Conservation (phyloP, 2,329 filamentous ascomycete genomes). For the Lasiodiplodia citricola region DNA sequence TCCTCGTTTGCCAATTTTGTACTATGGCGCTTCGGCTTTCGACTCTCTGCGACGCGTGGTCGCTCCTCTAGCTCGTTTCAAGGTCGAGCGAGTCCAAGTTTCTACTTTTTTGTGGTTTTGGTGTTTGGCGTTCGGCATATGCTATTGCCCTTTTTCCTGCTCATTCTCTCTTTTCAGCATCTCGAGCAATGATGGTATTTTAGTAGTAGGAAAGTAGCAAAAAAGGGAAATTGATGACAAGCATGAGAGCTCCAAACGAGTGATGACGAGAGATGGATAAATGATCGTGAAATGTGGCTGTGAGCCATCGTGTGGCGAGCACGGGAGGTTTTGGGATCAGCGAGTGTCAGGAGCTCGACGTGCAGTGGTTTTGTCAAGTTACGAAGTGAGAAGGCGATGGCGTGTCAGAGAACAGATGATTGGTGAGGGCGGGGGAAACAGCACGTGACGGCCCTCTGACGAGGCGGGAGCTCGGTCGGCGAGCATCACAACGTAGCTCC, state of each 20-base stretch:
- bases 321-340: background rate
- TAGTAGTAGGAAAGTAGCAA: background rate
- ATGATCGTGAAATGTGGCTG: too few relatives aligned
- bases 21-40: too few relatives aligned
- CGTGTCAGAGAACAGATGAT: background rate
- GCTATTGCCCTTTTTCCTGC: background rate
- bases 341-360: background rate
- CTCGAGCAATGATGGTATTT: background rate
- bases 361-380: background rate
- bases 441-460: slow-evolving; percentile 24
- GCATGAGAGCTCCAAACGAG: background rate
- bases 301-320: background rate
- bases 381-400: background rate
- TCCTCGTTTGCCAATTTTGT: too few relatives aligned
- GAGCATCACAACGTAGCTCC: slow-evolving; percentile 27
- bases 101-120: background rate
- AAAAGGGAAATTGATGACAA: background rate
- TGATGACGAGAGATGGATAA: too few relatives aligned
- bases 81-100: background rate
- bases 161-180: background rate
- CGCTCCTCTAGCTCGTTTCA: background rate
- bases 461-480: slow-evolving; percentile 25
- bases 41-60: background rate
- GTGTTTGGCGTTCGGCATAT: background rate
- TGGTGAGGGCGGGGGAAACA: background rate